Evolutionary conservation across 768 basidiomycete genomes (phyloP), one percentile per base, ranked within the genome.

Genomic region (Exidia glandulosa): DNA sequence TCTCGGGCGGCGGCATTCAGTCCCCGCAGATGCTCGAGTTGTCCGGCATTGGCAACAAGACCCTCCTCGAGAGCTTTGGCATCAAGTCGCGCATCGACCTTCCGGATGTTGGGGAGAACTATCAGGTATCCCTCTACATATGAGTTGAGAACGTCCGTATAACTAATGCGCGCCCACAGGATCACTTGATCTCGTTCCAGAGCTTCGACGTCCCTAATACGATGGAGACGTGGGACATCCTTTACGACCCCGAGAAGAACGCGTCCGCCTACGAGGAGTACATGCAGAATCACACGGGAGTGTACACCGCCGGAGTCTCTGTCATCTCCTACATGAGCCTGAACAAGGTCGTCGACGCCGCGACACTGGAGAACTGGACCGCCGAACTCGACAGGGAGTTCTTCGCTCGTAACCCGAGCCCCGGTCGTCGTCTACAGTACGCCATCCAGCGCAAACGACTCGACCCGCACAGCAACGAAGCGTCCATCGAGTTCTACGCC

Each of bases 81-180:
- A 78, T 91, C 34, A 63, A 71, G 7, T 73, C 76, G 60, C 56
- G 81, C 32, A 76, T 87, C 16, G 81, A 88, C 58, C 78, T 90
- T 16, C 86, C 87, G 1, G 85, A 84, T 19, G 89, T 93, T 0
- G 89, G 90, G 10, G 84, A 86, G 66, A 81, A 88, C 63, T 62
- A 77, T 5, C 72, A 74, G n/a, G n/a, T n/a, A n/a, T n/a, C n/a
- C n/a, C n/a, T n/a, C n/a, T n/a, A n/a, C n/a, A n/a, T n/a, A n/a
- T n/a, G n/a, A n/a, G n/a, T n/a, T n/a, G n/a, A n/a, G n/a, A n/a
- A n/a, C n/a, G n/a, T n/a, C n/a, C n/a, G n/a, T n/a, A n/a, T n/a
- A n/a, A n/a, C n/a, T n/a, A n/a, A n/a, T n/a, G n/a, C n/a, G n/a
- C n/a, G n/a, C n/a, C n/a, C n/a, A n/a, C n/a, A n/a, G 41, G 41